Evolutionary conservation across 352 stramenopile species (phyloP).

Genomic region (Phytophthora kernoviae): DNA sequence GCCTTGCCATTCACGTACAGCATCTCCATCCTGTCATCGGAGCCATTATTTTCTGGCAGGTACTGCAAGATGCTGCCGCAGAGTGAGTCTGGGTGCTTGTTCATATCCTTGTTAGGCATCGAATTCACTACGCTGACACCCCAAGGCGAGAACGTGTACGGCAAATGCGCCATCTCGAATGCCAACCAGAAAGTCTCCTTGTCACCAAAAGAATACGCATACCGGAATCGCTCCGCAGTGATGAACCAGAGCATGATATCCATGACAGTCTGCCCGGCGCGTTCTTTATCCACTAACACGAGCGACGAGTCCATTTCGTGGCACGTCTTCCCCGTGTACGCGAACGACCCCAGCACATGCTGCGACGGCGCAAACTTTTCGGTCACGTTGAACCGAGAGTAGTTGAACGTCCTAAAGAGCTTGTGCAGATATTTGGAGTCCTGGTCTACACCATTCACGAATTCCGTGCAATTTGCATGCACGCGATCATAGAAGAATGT

Average conservation of each 20-base stretch:
- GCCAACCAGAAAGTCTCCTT: slow-evolving; percentile 55
- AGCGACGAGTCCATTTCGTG: slow-evolving; percentile 76
- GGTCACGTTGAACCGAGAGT: slow-evolving; percentile 39
- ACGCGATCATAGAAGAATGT: slow-evolving; percentile 42
- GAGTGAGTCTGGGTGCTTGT: slow-evolving; percentile 56
- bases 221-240: slow-evolving; percentile 53
- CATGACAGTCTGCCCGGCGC: slow-evolving; percentile 37
- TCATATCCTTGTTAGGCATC: slow-evolving; percentile 47
- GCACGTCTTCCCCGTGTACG: slow-evolving; percentile 42
- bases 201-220: slow-evolving; percentile 60
- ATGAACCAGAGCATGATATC: slow-evolving; percentile 69
- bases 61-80: slow-evolving; percentile 73
- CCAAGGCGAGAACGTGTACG: slow-evolving; percentile 67
- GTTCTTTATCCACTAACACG: slow-evolving; percentile 60
- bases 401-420: slow-evolving; percentile 48
- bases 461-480: slow-evolving; percentile 42
- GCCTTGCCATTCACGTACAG: slow-evolving; percentile 27
- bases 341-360: slow-evolving; percentile 44
- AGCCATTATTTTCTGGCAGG: slow-evolving; percentile 28
- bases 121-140: slow-evolving; percentile 53
- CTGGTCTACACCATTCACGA: slow-evolving; percentile 39
- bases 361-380: slow-evolving; percentile 19
- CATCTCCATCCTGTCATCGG: slow-evolving; percentile 12
- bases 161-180: slow-evolving; percentile 25
- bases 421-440: slow-evolving; percentile 35